Evolutionary conservation across 805 yeast species (phyloP).

Genomic region (Candida odintsovae): DNA sequence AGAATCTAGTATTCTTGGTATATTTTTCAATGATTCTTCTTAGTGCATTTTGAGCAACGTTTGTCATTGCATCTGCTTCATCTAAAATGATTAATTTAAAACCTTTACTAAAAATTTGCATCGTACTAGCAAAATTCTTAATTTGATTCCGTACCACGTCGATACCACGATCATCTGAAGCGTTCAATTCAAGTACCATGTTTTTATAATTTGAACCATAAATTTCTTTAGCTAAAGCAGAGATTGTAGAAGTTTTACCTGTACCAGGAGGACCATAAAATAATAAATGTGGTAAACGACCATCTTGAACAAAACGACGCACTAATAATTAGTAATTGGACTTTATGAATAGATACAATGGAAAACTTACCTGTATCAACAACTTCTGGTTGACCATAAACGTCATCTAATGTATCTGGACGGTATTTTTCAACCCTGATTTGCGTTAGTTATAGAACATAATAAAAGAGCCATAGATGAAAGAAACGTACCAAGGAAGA

Average conservation of each 20-base stretch:
- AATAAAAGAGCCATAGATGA: background rate
- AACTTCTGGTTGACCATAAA: constrained; percentile 85
- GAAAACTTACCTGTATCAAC: constrained; percentile 49
- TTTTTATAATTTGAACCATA: constrained; percentile 78
- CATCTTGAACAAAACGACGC: constrained; percentile 75
- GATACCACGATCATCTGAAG: constrained; percentile 96
- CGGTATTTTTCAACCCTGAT: constrained; percentile 91
- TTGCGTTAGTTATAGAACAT: background rate
- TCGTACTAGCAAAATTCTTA: constrained; percentile 92
- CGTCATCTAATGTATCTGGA: constrained; percentile 77
- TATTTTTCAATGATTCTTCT: constrained; percentile 82
- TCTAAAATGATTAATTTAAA: constrained; percentile 89
- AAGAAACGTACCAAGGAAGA: constrained; percentile 21
- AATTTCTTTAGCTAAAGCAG: constrained; percentile 81
- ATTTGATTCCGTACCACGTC: constrained; percentile 97
- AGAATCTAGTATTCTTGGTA: constrained; percentile 91
- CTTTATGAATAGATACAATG: background rate
- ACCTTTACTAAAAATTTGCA: constrained; percentile 83
- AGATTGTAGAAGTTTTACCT: constrained; percentile 84
- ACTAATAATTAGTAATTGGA: constrained; percentile 28
- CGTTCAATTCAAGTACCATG: constrained; percentile 93
- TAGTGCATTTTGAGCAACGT: constrained; percentile 78
- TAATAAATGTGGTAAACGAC: constrained; percentile 81
- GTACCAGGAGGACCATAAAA: constrained; percentile 97
- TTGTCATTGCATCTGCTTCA: constrained; percentile 95